Evolutionary conservation across 495 filamentous ascomycete species (phyloP), one percentile per base, ranked within the genome.

Genomic region (Pseudevernia furfuracea): DNA sequence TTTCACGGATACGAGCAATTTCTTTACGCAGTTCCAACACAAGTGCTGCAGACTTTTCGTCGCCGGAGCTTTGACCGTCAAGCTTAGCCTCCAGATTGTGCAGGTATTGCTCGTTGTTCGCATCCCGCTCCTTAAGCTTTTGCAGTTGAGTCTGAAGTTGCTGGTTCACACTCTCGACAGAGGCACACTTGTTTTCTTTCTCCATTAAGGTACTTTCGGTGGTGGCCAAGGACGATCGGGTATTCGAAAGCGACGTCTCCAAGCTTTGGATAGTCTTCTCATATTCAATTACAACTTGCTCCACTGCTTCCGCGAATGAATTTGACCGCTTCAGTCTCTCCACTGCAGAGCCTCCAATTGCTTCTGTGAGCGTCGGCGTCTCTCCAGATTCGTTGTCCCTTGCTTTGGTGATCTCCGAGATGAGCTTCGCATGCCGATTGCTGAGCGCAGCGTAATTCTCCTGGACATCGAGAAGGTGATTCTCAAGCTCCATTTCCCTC

Each of bases 181-280:
- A 96, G 38, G 90, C 90, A 70, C 90, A 91, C 65, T 89, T 93
- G 15, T 90, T 92, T 74, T 99, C 94, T 70, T 90, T 95, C 73
- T 99, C 94, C 6, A 97, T 78, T 32, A 99, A 78, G 34, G 78
- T 86, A 65, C 90, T 91, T 73, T 99, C 94, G 1, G 86, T 91
- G 69, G 75, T 85, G 19, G 95, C 87, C 39, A 99, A 79, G 15
- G 90, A 90, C 55, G 88, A 80, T 53, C 95, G 84, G 11, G 95
- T 97, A 71, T 86, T 94, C 2, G 95, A 91, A 19, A 99, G 84
- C 1, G 92, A 95, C 48, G 90, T 84, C 77, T 99, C 95, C 34
- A 99, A 83, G 68, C 82, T 88, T 72, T 97, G 91, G 65, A 99
- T 97, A 0, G 94, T 99, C 82, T 96, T 97, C 70, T 99, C 94